Conservation (phyloP, 1,284 basidiomycete genomes). For the Marasmius oreades region DNA sequence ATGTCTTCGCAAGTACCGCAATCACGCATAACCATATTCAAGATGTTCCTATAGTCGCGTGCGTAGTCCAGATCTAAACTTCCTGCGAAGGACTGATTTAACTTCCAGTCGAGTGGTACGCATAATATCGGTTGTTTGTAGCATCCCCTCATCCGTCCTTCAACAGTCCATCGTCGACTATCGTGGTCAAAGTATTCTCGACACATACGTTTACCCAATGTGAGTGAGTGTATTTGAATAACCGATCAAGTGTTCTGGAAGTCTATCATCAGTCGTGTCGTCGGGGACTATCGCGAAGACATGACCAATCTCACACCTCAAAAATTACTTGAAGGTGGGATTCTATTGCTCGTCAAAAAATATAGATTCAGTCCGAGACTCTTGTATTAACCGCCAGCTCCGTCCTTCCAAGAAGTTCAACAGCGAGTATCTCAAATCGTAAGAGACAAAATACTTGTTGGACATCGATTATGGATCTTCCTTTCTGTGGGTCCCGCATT, state of each 20-base stretch:
- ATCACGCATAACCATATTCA: slow-evolving; percentile 17
- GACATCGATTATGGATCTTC: slow-evolving; percentile 53
- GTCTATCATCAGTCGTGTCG: slow-evolving; percentile 32
- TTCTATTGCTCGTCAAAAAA: background rate
- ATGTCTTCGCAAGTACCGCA: slow-evolving; percentile 38
- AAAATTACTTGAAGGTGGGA: slow-evolving; percentile 39
- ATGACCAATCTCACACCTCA: slow-evolving; percentile 43
- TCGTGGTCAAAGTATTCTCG: slow-evolving; percentile 44
- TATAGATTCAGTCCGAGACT: background rate
- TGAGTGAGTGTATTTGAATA: slow-evolving; percentile 27
- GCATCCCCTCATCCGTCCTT: background rate
- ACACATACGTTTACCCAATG: slow-evolving; percentile 55
- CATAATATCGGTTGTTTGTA: background rate
- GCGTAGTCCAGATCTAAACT: slow-evolving; percentile 21
- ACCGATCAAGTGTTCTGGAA: background rate
- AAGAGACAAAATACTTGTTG: slow-evolving; percentile 48
- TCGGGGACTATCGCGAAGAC: slow-evolving; percentile 44
- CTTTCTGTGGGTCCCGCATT: slow-evolving; percentile 39
- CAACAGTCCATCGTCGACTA: slow-evolving; percentile 39
- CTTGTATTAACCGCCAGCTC: slow-evolving; percentile 31
- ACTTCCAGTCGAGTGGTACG: slow-evolving; percentile 25
- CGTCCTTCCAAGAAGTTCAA: slow-evolving; percentile 46
- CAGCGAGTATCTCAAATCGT: slow-evolving; percentile 40
- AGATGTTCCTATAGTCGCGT: slow-evolving; percentile 51
- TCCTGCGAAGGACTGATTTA: slow-evolving; percentile 3